Evolutionary conservation across 805 yeast genomes (phyloP).

Genomic region (Suhomyces faveliae): DNA sequence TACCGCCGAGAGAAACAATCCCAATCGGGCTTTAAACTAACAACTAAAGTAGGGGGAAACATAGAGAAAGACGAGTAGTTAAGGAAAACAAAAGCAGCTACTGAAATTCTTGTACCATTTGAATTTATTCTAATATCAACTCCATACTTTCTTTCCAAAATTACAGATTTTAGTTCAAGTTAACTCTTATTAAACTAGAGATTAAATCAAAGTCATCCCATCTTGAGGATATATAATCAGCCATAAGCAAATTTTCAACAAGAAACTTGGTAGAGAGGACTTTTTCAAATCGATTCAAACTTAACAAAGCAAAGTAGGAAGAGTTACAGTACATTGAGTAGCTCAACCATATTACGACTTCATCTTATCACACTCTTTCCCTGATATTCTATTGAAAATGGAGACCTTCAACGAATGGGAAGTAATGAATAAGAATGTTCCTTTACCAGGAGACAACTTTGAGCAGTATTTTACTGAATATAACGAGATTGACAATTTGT

Average conservation of each 20-base stretch:
- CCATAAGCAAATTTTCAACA: neutral
- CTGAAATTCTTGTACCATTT: neutral
- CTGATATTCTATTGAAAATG: constrained; percentile 11
- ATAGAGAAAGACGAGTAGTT: constrained; percentile 2
- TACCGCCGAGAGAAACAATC: constrained; percentile 1
- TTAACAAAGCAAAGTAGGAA: neutral
- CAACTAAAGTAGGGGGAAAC: constrained; percentile 1
- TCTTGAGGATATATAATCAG: neutral
- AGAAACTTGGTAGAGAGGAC: neutral
- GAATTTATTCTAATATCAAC: neutral
- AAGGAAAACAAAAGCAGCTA: neutral
- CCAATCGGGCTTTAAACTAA: constrained; percentile 6
- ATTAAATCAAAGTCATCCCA: neutral
- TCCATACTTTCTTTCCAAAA: neutral
- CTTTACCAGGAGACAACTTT: constrained; percentile 56
- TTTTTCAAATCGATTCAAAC: neutral
- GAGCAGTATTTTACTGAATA: constrained; percentile 44
- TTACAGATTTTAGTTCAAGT: neutral
- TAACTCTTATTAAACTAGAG: neutral
- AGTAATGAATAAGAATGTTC: constrained; percentile 21
- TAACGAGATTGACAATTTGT: constrained; percentile 52
- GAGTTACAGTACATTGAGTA: neutral
- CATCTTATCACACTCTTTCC: neutral
- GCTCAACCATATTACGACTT: neutral
- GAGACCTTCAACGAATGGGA: constrained; percentile 29